Conservation (phyloP, 345 rosid genomes). For the Cardamine occulta region DNA sequence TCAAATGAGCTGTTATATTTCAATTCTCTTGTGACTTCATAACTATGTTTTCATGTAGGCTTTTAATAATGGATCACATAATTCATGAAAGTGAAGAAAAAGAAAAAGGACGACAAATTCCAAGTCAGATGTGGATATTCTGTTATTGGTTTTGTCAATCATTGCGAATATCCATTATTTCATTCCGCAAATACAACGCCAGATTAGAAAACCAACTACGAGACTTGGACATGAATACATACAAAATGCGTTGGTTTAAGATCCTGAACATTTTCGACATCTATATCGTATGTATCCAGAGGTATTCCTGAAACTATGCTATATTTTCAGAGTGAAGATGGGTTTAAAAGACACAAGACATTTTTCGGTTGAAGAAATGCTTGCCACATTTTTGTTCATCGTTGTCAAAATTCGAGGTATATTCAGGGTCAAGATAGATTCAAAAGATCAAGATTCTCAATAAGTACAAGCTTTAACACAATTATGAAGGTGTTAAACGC, state of each 20-base stretch:
- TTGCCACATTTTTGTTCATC: too few species aligned
- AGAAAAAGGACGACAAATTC: background rate
- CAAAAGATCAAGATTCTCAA: too few species aligned
- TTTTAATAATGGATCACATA: background rate
- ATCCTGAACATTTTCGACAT: background rate
- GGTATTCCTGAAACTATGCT: background rate
- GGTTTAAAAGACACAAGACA: conserved; percentile 1
- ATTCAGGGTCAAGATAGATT: too few species aligned
- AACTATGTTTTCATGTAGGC: background rate
- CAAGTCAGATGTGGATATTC: background rate
- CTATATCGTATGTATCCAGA: conserved; percentile 12
- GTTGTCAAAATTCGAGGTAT: too few species aligned
- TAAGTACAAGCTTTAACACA: too few species aligned
- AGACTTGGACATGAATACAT: conserved; percentile 22
- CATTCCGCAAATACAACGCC: background rate
- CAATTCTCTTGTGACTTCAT: too few species aligned
- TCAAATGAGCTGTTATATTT: too few species aligned
- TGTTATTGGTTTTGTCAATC: background rate
- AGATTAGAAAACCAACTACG: conserved; percentile 6
- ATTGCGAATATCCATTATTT: background rate
- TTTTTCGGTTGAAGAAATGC: background rate
- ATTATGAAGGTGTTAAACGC: background rate
- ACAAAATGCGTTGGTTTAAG: background rate
- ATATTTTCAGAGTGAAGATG: background rate
- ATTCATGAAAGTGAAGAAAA: background rate